Evolutionary conservation across 768 basidiomycete species (phyloP).

Genomic region (Suillus americanus): DNA sequence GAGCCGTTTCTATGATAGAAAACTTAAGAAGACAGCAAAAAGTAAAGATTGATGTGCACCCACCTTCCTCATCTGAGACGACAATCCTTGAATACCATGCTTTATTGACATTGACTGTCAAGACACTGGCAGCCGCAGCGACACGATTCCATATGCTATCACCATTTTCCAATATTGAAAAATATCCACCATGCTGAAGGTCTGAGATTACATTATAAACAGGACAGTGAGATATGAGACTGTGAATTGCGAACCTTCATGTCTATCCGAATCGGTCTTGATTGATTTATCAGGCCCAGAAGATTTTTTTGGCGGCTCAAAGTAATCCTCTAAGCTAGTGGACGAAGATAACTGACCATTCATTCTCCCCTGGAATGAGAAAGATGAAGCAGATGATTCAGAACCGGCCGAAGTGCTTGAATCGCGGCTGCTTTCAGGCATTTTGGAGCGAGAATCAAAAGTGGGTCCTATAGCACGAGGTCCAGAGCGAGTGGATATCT

Average conservation of each 20-base stretch:
- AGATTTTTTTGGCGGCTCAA: slow-evolving; percentile 1
- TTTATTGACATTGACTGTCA: slow-evolving; percentile 58
- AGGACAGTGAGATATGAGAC: background rate
- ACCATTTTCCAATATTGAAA: slow-evolving; percentile 34
- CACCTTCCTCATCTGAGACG: slow-evolving; percentile 46
- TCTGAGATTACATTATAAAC: background rate
- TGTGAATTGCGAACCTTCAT: background rate
- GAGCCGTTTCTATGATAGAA: slow-evolving; percentile 41
- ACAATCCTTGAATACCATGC: slow-evolving; percentile 51
- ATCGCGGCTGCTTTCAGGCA: background rate
- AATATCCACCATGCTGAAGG: background rate
- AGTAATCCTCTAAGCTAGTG: slow-evolving; percentile 45
- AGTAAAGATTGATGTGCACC: slow-evolving; percentile 12
- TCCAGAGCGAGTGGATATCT: slow-evolving; percentile 3
- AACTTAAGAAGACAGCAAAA: background rate
- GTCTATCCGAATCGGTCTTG: background rate
- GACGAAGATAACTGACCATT: slow-evolving; percentile 40
- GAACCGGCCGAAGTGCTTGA: slow-evolving; percentile 17
- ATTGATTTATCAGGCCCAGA: background rate
- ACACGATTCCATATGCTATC: slow-evolving; percentile 57
- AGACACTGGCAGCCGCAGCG: slow-evolving; percentile 46
- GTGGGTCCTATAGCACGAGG: background rate
- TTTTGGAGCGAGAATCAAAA: background rate
- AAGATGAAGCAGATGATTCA: slow-evolving; percentile 28
- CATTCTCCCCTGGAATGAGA: slow-evolving; percentile 39